A percentile compares a stretch with the other conserved stretches of the same genome.
phyloP scores from a whole-genome alignment of 345 rosid genomes.

The Hevea brasiliensis region DNA sequence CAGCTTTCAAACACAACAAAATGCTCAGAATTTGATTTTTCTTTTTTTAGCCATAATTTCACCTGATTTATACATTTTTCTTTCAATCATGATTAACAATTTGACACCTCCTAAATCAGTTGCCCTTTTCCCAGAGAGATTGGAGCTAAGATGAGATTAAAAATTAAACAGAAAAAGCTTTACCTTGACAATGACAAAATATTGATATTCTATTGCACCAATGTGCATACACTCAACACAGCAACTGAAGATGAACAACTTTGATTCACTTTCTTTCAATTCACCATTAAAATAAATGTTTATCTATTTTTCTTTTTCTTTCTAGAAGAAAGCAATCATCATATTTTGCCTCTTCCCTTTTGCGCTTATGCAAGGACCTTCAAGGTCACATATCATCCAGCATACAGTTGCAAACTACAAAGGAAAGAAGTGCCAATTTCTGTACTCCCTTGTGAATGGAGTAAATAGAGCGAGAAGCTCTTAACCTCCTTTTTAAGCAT shows the following conservation, averaged over 20 bases:
- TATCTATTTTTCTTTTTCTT: constrained; percentile 26
- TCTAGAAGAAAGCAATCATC: constrained; percentile 30
- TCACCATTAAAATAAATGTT: constrained; percentile 14
- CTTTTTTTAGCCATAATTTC: too few relatives aligned
- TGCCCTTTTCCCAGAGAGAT: too few relatives aligned
- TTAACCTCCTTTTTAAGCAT: constrained; percentile 19
- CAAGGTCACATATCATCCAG: constrained; percentile 16
- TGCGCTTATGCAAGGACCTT: constrained; percentile 17
- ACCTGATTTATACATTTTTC: too few relatives aligned
- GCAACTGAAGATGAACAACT: constrained; percentile 4
- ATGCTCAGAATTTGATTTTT: too few relatives aligned
- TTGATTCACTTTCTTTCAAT: constrained; percentile 26
- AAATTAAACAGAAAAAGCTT: too few relatives aligned
- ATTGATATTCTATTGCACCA: too few relatives aligned
- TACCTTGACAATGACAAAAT: too few relatives aligned
- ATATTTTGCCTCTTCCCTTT: constrained; percentile 2
- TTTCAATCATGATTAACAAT: too few relatives aligned
- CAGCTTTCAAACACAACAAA: too few relatives aligned
- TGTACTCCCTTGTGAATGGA: constrained; percentile 22
- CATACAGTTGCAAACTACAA: constrained; percentile 17
- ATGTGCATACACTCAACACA: neutral
- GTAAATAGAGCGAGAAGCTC: constrained; percentile 55
- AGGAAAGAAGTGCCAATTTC: constrained; percentile 9
- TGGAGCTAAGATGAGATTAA: too few relatives aligned
- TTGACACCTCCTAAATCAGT: too few relatives aligned